Percentiles rank a stretch among this genome's conserved stretches.
These are phyloP conservation scores for Pythium dissimile DNA, from an alignment of 352 stramenopile genomes.

Conservation along the genomic window DNA sequence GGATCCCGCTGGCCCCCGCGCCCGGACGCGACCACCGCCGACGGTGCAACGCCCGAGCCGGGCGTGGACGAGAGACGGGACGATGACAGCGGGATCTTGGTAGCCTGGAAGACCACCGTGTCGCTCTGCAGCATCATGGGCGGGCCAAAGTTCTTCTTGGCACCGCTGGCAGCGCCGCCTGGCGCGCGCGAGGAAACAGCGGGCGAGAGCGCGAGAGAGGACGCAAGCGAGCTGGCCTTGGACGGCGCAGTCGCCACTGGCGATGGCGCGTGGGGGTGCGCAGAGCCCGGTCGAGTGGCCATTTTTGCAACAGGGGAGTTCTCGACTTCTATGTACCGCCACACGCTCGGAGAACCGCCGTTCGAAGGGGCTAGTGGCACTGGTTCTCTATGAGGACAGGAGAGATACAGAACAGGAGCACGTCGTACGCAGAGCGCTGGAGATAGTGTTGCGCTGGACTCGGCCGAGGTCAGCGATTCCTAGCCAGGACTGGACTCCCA, in stretches of 20 bases:
- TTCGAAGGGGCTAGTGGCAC: too few relatives aligned
- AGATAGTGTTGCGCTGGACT: too few relatives aligned
- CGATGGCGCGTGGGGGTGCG: not conserved
- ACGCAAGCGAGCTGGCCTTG: not conserved
- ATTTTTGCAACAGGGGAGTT: not conserved
- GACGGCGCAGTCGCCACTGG: not conserved
- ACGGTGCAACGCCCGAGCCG: conserved; percentile 4
- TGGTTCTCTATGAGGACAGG: too few relatives aligned
- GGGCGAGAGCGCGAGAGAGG: not conserved
- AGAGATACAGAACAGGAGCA: too few relatives aligned
- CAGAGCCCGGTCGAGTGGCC: conserved; percentile 1
- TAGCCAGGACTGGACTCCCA: too few relatives aligned
- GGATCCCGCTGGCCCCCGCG: not conserved
- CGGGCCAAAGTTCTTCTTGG: conserved; percentile 21
- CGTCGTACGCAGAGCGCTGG: too few relatives aligned
- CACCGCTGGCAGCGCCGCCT: not conserved
- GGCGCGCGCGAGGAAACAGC: too few relatives aligned
- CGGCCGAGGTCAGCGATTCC: too few relatives aligned
- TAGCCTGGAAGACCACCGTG: conserved; percentile 59
- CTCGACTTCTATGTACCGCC: not conserved
- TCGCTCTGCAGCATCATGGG: conserved; percentile 45
- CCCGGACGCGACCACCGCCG: not conserved
- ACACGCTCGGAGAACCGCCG: not conserved
- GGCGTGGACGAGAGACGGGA: conserved; percentile 21
- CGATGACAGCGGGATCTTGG: conserved; percentile 42